Conservation (phyloP, 1,284 basidiomycete species). For the Ustilago trichophora region DNA sequence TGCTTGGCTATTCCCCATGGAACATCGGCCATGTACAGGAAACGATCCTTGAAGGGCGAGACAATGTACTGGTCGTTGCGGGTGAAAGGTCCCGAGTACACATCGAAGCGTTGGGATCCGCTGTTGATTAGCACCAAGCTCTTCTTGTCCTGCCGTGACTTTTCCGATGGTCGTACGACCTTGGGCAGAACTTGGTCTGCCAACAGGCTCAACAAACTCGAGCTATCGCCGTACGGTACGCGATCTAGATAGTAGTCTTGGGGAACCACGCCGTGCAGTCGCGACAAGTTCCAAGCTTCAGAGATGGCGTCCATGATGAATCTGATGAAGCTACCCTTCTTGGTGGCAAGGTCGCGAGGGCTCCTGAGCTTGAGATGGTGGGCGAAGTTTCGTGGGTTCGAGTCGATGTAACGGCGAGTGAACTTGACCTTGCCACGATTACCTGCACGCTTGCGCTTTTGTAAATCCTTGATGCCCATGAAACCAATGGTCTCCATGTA, state of each 20-base stretch:
- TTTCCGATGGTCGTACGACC: constrained; percentile 59
- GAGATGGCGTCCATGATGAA: constrained; percentile 58
- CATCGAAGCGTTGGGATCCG: constrained; percentile 62
- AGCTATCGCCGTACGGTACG: constrained; percentile 43
- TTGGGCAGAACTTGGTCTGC: constrained; percentile 56
- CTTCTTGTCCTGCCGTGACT: constrained; percentile 31
- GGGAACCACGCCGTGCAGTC: constrained; percentile 58
- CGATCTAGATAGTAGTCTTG: constrained; percentile 64
- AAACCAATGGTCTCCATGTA: constrained; percentile 58
- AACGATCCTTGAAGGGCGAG: constrained; percentile 59
- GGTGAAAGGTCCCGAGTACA: constrained; percentile 59
- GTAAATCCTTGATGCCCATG: constrained; percentile 45
- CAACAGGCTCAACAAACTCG: constrained; percentile 57
- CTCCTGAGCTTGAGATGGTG: constrained; percentile 43
- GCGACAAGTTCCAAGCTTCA: constrained; percentile 56
- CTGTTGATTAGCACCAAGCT: constrained; percentile 62
- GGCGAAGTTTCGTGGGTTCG: constrained; percentile 67
- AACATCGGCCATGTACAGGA: constrained; percentile 59
- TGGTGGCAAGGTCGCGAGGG: constrained; percentile 51
- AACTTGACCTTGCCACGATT: constrained; percentile 63
- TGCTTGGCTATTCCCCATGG: constrained; percentile 52
- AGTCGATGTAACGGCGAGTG: constrained; percentile 69
- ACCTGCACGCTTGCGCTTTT: constrained; percentile 27
- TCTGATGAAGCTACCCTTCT: constrained; percentile 54
- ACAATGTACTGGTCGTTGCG: constrained; percentile 65